A percentile compares a stretch with the other conserved stretches of the same genome.
Evolutionary conservation across 257 asterid genomes (phyloP).

Genomic region (Solanum tacnaense): DNA sequence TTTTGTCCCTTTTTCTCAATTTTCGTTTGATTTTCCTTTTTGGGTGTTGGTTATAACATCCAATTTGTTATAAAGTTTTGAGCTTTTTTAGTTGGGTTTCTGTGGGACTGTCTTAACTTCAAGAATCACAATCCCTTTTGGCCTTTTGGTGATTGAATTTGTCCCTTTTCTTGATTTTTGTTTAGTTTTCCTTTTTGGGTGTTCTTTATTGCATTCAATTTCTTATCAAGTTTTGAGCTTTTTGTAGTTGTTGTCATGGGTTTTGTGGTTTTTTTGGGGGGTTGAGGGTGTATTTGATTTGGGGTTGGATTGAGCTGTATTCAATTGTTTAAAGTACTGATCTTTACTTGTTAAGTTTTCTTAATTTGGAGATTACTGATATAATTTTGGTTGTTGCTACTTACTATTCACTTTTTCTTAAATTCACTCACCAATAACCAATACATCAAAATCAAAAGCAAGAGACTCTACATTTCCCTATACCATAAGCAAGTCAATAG

Average conservation of each 20-base stretch:
- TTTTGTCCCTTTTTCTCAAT: not conserved
- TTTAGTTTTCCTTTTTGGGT: not conserved
- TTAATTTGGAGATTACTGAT: not conserved
- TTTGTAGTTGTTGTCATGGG: not conserved
- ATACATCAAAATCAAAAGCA: not conserved
- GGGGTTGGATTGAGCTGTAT: not conserved
- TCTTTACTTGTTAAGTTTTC: not conserved
- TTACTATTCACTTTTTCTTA: not conserved
- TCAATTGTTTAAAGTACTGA: not conserved
- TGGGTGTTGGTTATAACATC: not conserved
- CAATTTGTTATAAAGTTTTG: not conserved
- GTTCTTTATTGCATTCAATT: not conserved
- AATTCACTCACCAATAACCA: not conserved
- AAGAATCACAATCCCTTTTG: not conserved
- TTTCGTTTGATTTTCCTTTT: not conserved
- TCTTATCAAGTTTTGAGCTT: not conserved
- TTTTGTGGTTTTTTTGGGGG: not conserved
- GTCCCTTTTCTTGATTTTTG: not conserved
- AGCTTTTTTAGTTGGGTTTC: not conserved
- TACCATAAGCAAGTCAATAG: not conserved
- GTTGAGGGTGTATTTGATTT: not conserved
- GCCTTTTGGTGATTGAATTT: not conserved
- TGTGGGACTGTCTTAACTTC: not conserved
- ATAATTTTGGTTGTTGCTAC: not conserved
- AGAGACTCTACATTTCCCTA: not conserved